Evolutionary conservation across 768 basidiomycete species (phyloP).

Genomic region (Lactarius akahatsu): DNA sequence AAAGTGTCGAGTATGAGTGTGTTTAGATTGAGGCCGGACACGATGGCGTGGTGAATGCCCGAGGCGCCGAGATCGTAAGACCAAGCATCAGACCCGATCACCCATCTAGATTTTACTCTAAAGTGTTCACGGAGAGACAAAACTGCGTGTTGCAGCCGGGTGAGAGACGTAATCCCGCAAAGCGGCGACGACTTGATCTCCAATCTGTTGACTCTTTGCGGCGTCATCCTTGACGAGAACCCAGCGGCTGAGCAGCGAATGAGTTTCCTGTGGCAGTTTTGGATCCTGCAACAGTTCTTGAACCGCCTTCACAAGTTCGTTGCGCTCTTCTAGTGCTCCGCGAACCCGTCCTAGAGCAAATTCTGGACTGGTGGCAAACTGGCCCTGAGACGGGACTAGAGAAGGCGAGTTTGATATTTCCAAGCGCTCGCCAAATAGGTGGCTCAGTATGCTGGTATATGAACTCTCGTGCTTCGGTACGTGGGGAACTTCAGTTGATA

Average conservation of each 20-base stretch:
- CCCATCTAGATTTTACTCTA: constrained; percentile 80
- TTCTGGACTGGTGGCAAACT: constrained; percentile 83
- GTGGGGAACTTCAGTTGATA: constrained; percentile 46
- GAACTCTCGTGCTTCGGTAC: constrained; percentile 87
- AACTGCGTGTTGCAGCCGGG: constrained; percentile 52
- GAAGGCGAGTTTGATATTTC: constrained; percentile 85
- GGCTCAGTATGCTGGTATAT: constrained; percentile 84
- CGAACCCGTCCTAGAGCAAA: constrained; percentile 91
- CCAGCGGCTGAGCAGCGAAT: constrained; percentile 79
- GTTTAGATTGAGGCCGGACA: constrained; percentile 90
- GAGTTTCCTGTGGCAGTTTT: constrained; percentile 53
- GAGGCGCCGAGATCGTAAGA: constrained; percentile 95
- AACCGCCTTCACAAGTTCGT: constrained; percentile 61
- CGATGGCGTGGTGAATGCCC: constrained; percentile 91
- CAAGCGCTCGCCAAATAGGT: constrained; percentile 75
- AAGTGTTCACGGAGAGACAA: constrained; percentile 63
- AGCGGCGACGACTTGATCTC: constrained; percentile 52
- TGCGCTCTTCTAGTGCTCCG: constrained; percentile 73
- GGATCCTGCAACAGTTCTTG: constrained; percentile 61
- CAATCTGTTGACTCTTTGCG: constrained; percentile 56
- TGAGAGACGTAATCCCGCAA: constrained; percentile 46
- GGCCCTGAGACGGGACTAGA: constrained; percentile 65
- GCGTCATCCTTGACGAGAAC: constrained; percentile 72
- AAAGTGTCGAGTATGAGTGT: constrained; percentile 92
- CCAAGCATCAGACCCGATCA: constrained; percentile 99